phyloP scores from a whole-genome alignment of 2,329 filamentous ascomycete genomes.

The Sporothrix brasiliensis region DNA sequence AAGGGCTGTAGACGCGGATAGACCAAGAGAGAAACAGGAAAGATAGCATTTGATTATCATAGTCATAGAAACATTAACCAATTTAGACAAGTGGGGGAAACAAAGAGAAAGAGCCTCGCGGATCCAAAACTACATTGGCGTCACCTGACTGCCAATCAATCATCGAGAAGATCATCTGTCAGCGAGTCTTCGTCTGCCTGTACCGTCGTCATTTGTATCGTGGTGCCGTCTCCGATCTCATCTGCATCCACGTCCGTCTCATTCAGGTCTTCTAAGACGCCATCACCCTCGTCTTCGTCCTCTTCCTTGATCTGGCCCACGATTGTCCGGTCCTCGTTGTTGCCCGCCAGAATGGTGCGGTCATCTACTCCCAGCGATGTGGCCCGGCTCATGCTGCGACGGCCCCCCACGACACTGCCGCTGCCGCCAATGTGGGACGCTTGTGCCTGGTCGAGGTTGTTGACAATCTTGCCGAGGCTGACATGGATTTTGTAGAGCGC shows the following conservation, averaged over 20 bases:
- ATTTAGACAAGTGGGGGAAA: conserved; percentile 3
- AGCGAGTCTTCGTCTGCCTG: conserved; percentile 30
- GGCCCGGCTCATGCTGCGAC: conserved; percentile 50
- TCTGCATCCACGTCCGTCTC: conserved; percentile 36
- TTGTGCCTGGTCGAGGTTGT: conserved; percentile 54
- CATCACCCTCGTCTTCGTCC: conserved; percentile 47
- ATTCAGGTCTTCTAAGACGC: conserved; percentile 19
- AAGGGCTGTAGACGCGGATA: neutral
- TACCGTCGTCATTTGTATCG: conserved; percentile 28
- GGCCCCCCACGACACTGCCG: conserved; percentile 36
- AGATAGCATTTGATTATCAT: conserved; percentile 19
- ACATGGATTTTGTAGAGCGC: conserved; percentile 70
- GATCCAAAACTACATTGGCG: neutral
- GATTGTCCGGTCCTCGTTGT: conserved; percentile 46
- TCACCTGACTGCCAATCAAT: neutral
- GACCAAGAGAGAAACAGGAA: conserved; percentile 1
- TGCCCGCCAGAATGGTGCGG: conserved; percentile 35
- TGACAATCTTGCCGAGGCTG: conserved; percentile 68
- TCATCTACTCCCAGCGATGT: conserved; percentile 46
- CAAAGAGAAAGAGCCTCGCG: conserved; percentile 2
- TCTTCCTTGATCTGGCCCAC: conserved; percentile 56
- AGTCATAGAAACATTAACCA: conserved; percentile 25
- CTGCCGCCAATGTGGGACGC: conserved; percentile 27
- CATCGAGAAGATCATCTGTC: conserved; percentile 32
- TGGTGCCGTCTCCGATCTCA: conserved; percentile 45